Conservation (phyloP, 2,329 filamentous ascomycete genomes). For the Hymenoscyphus occultus region DNA sequence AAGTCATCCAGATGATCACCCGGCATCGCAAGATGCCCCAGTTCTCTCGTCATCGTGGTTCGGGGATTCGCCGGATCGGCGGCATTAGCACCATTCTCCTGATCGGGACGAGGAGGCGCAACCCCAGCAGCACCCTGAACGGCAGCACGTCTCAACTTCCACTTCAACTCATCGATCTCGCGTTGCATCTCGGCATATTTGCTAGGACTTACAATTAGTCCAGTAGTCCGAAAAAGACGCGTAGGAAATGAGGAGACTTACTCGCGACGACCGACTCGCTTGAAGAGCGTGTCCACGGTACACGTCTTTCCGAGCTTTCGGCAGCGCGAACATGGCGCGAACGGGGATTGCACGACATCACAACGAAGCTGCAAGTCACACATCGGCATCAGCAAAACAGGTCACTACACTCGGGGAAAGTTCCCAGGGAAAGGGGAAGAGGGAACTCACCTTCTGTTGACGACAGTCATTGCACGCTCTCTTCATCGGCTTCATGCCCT, state of each 20-base stretch:
- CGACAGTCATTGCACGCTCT: constrained; percentile 16
- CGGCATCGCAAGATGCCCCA: constrained; percentile 17
- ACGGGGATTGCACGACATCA: constrained; percentile 16
- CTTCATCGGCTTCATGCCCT: constrained; percentile 14
- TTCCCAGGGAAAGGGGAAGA: not conserved
- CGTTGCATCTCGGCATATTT: constrained; percentile 63
- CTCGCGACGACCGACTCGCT: constrained; percentile 60
- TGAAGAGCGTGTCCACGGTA: constrained; percentile 41
- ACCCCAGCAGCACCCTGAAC: constrained; percentile 47
- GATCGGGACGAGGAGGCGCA: constrained; percentile 39
- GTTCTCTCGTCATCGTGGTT: constrained; percentile 20
- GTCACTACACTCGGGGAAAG: too few species aligned
- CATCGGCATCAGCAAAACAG: not conserved
- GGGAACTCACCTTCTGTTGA: constrained; percentile 10
- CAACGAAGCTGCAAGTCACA: constrained; percentile 9
- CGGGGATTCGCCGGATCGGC: not conserved
- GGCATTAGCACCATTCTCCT: not conserved
- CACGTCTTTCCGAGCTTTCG: constrained; percentile 12
- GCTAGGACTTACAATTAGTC: constrained; percentile 37
- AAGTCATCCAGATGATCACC: constrained; percentile 34
- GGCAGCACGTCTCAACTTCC: constrained; percentile 42
- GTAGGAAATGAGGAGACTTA: constrained; percentile 1
- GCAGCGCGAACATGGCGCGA: constrained; percentile 13
- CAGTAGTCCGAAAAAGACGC: not conserved
- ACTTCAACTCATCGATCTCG: constrained; percentile 50